Evolutionary conservation across 1,284 basidiomycete genomes (phyloP).

Genomic region (Rhizopogon parksii): DNA sequence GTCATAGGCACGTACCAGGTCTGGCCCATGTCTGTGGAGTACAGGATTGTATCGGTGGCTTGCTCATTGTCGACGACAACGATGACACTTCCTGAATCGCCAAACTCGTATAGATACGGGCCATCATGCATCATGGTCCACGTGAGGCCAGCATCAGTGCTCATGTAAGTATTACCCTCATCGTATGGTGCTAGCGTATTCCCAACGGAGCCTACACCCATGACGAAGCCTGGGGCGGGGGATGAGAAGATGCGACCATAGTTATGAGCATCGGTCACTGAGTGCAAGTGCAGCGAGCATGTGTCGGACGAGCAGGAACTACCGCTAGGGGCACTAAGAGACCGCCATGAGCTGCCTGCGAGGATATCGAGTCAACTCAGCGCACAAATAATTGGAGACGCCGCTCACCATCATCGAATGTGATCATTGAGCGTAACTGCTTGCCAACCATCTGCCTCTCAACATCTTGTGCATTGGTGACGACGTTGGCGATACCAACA

Average conservation of each 20-base stretch:
- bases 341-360: conserved; percentile 68
- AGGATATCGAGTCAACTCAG: not conserved
- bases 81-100: conserved; percentile 81
- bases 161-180: conserved; percentile 91
- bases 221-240: conserved; percentile 87
- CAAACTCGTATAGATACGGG: conserved; percentile 94
- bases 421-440: conserved; percentile 72
- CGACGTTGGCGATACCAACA: conserved; percentile 85
- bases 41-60: conserved; percentile 63
- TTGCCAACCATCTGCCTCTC: conserved; percentile 60
- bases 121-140: conserved; percentile 78
- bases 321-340: conserved; percentile 62
- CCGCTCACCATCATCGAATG: conserved; percentile 80
- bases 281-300: conserved; percentile 89
- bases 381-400: not conserved
- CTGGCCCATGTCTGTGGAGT: conserved; percentile 81
- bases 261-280: conserved; percentile 88
- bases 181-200: conserved; percentile 68
- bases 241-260: conserved; percentile 92
- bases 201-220: conserved; percentile 92
- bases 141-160: conserved; percentile 80
- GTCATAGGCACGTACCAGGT: conserved; percentile 59
- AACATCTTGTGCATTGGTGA: conserved; percentile 77
- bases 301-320: conserved; percentile 42
- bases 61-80: conserved; percentile 87